These are phyloP conservation scores for Silene noctiflora DNA, from an alignment of 179 eudicot species.

Conservation along the genomic window DNA sequence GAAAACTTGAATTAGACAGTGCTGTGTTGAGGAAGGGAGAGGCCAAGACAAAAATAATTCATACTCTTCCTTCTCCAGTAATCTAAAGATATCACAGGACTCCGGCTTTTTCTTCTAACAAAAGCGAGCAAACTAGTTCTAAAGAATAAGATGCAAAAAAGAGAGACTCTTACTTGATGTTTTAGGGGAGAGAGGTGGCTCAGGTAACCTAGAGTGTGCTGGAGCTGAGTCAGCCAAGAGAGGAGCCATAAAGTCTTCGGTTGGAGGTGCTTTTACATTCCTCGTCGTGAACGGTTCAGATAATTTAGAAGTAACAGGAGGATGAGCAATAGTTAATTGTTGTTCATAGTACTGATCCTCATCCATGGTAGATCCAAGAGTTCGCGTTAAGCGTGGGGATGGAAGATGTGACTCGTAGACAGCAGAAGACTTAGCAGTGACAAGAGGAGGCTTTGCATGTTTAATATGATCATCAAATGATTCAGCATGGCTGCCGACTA, in stretches of 20 bases:
- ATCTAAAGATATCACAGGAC: neutral
- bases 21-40: too few species aligned
- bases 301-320: constrained; percentile 45
- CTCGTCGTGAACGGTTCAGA: constrained; percentile 43
- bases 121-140: neutral
- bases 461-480: too few species aligned
- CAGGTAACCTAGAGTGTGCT: constrained; percentile 51
- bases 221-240: constrained; percentile 56
- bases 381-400: constrained; percentile 30
- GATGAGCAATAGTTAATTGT: constrained; percentile 34
- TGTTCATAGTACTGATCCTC: constrained; percentile 50
- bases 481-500: constrained; percentile 28
- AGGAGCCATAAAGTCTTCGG: constrained; percentile 39
- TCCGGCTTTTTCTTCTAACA: neutral
- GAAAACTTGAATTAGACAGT: neutral
- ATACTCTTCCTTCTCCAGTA: neutral
- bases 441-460: neutral
- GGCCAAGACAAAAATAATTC: neutral
- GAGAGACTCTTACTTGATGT: constrained; percentile 48
- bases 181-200: constrained; percentile 78
- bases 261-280: constrained; percentile 26
- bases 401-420: constrained; percentile 4
- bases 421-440: constrained; percentile 20
- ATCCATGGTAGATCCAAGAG: constrained; percentile 32
- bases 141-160: neutral